Evolutionary conservation across 2,329 filamentous ascomycete species (phyloP).

Genomic region (Aspergillus thermomutatus): DNA sequence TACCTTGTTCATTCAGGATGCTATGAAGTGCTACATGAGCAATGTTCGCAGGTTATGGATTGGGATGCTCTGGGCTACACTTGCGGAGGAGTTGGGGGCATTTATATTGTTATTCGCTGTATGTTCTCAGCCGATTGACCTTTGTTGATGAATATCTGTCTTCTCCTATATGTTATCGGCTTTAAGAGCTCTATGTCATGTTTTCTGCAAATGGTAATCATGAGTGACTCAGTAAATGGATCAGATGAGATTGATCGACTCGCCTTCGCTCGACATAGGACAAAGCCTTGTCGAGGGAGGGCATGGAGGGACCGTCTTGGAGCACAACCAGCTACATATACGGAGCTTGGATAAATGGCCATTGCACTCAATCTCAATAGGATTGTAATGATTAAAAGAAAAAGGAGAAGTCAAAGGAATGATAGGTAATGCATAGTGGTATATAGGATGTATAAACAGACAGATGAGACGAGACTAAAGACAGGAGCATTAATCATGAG

Average conservation of each 20-base stretch:
- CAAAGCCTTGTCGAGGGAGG: not conserved
- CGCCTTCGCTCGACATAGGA: not conserved
- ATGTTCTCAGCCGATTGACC: slow-evolving; percentile 1
- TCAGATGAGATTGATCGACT: not conserved
- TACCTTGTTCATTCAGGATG: not conserved
- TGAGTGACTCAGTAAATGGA: not conserved
- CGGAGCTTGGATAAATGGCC: not conserved
- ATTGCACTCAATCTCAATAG: not conserved
- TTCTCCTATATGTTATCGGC: not conserved
- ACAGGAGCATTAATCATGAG: not conserved
- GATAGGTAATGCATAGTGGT: not conserved
- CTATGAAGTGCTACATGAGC: slow-evolving; percentile 10
- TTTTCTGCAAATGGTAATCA: not conserved
- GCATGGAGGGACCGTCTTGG: not conserved
- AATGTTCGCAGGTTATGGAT: slow-evolving; percentile 10
- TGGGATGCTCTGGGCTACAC: slow-evolving; percentile 7
- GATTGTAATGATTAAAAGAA: not conserved
- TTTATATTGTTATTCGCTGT: not conserved
- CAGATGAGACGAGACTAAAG: not conserved
- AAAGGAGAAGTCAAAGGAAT: not conserved
- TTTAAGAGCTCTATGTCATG: not conserved
- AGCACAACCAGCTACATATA: not conserved
- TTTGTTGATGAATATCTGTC: not conserved
- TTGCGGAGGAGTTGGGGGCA: slow-evolving; percentile 14
- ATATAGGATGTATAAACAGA: not conserved